phyloP scores from a whole-genome alignment of 2,329 filamentous ascomycete genomes.

The Phymatotrichopsis omnivora region DNA sequence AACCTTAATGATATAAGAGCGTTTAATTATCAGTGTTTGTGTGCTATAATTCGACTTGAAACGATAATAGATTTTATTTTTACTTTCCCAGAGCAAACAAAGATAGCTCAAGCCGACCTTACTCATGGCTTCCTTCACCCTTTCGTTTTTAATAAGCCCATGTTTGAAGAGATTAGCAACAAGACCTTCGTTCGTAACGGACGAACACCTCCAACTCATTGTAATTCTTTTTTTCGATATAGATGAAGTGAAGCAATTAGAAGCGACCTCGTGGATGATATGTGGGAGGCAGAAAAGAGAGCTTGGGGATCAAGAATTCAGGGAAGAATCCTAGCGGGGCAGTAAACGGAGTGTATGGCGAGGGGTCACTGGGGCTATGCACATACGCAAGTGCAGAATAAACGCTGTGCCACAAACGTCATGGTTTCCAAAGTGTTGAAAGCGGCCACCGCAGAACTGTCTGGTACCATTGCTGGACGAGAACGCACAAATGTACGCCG shows the following conservation, averaged over 20 bases:
- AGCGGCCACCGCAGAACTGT: background rate
- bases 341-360: too few species aligned
- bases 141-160: slow-evolving; percentile 59
- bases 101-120: too few species aligned
- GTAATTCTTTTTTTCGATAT: background rate
- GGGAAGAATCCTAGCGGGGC: too few species aligned
- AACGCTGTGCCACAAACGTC: background rate
- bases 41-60: too few species aligned
- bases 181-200: slow-evolving; percentile 60
- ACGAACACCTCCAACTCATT: slow-evolving; percentile 90
- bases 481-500: too few species aligned
- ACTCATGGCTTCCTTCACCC: slow-evolving; percentile 71
- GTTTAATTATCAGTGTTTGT: slow-evolving; percentile 11
- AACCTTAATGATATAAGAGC: slow-evolving; percentile 45
- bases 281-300: background rate
- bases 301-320: background rate
- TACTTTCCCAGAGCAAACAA: slow-evolving; percentile 1
- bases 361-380: background rate
- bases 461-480: too few species aligned
- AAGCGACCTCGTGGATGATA: background rate
- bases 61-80: background rate
- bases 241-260: background rate
- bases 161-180: slow-evolving; percentile 66
- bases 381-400: background rate
- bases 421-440: background rate